Percentiles rank a stretch among this genome's conserved stretches.
These are phyloP conservation scores for Alternaria brassicicola DNA, from an alignment of 2,329 filamentous ascomycete genomes.

Conservation along the genomic window DNA sequence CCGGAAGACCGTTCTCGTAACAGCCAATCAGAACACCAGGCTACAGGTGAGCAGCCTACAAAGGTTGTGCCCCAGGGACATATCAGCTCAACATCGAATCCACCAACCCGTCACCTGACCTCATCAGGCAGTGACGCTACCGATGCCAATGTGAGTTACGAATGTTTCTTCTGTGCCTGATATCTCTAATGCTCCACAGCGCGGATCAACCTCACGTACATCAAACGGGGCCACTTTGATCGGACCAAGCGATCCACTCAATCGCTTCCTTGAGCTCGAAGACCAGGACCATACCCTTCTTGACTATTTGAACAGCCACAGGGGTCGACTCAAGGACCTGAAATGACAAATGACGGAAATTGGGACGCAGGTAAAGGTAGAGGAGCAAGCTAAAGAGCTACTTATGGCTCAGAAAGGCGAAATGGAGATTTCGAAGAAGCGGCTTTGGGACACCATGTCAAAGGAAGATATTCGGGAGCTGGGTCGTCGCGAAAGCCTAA, in stretches of 20 bases:
- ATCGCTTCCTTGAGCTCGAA: not conserved
- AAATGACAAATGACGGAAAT: not conserved
- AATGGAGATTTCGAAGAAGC: not conserved
- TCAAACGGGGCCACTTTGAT: not conserved
- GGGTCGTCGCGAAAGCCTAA: not conserved
- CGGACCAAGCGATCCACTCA: not conserved
- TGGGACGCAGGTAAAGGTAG: not conserved
- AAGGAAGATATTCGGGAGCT: not conserved
- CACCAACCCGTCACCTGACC: not conserved
- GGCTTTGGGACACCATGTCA: not conserved
- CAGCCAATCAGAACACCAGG: not conserved
- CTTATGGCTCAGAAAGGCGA: not conserved
- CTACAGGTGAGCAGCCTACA: not conserved
- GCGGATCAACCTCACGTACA: not conserved
- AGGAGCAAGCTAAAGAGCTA: not conserved
- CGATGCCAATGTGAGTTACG: not conserved
- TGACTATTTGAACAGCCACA: not conserved
- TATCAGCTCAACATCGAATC: not conserved
- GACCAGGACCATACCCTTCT: not conserved
- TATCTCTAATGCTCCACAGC: not conserved
- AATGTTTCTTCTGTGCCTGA: not conserved
- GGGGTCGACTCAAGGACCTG: not conserved
- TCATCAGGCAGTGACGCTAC: not conserved
- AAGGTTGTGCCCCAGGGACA: not conserved
- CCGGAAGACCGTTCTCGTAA: not conserved